phyloP scores from a whole-genome alignment of 2,329 filamentous ascomycete genomes.

The Diaporthe caulivora region DNA sequence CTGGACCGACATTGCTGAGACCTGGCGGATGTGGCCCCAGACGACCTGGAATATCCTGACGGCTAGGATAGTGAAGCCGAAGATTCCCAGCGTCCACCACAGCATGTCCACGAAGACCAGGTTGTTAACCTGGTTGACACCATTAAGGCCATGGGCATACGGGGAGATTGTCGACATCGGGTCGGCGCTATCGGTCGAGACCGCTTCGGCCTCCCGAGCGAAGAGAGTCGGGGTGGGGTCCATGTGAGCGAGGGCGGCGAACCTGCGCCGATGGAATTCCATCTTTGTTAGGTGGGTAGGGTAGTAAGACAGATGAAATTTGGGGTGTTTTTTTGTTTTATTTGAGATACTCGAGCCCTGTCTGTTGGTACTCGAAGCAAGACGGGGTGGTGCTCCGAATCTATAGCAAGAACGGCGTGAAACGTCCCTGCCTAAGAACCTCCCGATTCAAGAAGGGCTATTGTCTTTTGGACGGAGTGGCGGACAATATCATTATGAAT shows the following conservation, averaged over 20 bases:
- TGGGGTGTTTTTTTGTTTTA: constrained; percentile 2
- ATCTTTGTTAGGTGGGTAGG: constrained; percentile 43
- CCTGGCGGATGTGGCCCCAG: constrained; percentile 69
- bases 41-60: constrained; percentile 67
- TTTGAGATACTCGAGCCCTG: neutral
- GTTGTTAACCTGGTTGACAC: constrained; percentile 71
- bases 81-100: constrained; percentile 71
- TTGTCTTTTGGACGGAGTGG: constrained; percentile 27
- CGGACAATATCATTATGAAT: constrained; percentile 39
- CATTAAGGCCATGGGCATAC: constrained; percentile 68
- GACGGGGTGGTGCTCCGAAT: neutral
- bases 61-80: constrained; percentile 65
- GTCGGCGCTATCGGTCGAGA: constrained; percentile 42
- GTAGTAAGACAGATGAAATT: neutral
- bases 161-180: constrained; percentile 65
- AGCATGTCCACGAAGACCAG: constrained; percentile 67
- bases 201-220: constrained; percentile 25
- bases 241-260: constrained; percentile 44
- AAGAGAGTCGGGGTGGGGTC: constrained; percentile 33
- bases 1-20: constrained; percentile 68
- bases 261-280: constrained; percentile 47
- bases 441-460: constrained; percentile 34
- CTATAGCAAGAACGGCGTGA: constrained; percentile 25
- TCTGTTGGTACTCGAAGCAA: constrained; percentile 21
- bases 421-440: constrained; percentile 8